Percentiles rank a stretch among this genome's conserved stretches.
Evolutionary conservation across 164 flowering plant genomes (phyloP).

Genomic region (Sextonia rubra): DNA sequence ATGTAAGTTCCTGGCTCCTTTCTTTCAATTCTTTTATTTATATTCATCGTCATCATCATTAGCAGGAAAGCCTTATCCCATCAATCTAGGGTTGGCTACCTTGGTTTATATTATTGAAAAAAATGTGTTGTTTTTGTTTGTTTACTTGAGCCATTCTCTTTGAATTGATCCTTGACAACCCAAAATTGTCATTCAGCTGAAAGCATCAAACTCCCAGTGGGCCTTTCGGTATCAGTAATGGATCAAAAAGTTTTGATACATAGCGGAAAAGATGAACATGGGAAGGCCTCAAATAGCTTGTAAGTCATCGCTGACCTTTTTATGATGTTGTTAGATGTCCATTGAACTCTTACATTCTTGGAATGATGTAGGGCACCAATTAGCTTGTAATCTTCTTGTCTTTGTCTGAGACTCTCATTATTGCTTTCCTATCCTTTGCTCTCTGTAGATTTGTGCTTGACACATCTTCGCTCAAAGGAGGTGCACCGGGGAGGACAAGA

Average conservation of each 20-base stretch:
- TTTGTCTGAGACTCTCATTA: not conserved
- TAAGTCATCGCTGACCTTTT: constrained; percentile 22
- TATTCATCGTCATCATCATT: not conserved
- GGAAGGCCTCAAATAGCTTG: constrained; percentile 36
- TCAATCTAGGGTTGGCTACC: too few relatives aligned
- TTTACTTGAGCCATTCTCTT: not conserved
- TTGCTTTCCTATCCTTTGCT: constrained; percentile 5
- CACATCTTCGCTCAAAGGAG: constrained; percentile 71
- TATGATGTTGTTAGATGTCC: not conserved
- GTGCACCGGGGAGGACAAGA: constrained; percentile 88
- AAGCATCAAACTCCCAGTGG: constrained; percentile 29
- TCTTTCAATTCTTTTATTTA: not conserved
- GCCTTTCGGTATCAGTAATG: constrained; percentile 33
- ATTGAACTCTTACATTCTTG: not conserved
- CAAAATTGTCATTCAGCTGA: constrained; percentile 4
- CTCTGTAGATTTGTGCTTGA: constrained; percentile 58
- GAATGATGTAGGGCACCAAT: not conserved
- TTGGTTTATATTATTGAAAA: too few relatives aligned
- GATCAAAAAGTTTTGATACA: constrained; percentile 44
- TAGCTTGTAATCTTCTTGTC: not conserved
- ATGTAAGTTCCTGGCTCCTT: constrained; percentile 30
- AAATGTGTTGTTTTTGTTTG: too few relatives aligned
- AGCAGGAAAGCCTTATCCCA: too few relatives aligned
- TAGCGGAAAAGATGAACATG: constrained; percentile 28
- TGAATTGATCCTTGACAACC: not conserved